These are phyloP conservation scores for Daldinia grandis DNA, from an alignment of 495 filamentous ascomycete genomes.

Conservation along the genomic window DNA sequence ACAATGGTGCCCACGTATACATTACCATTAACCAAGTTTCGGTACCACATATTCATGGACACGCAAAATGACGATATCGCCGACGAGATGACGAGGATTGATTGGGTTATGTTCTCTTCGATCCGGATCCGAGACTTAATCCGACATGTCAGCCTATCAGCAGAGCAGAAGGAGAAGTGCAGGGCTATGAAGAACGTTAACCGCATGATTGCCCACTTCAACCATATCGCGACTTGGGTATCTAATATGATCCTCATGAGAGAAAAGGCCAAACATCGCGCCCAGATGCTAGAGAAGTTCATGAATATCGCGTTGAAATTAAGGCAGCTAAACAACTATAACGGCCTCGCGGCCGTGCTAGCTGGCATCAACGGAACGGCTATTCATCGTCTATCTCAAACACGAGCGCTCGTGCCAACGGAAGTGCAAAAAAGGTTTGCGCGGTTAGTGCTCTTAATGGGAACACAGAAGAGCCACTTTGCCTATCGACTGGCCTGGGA, in stretches of 20 bases:
- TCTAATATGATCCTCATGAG: constrained; percentile 90
- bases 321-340: constrained; percentile 95
- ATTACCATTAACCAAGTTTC: constrained; percentile 72
- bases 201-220: constrained; percentile 95
- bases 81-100: constrained; percentile 89
- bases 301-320: constrained; percentile 87
- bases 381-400: constrained; percentile 85
- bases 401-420: constrained; percentile 75
- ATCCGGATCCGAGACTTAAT: constrained; percentile 94
- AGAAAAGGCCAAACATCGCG: constrained; percentile 95
- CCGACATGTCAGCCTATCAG: constrained; percentile 81
- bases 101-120: constrained; percentile 97
- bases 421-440: constrained; percentile 82
- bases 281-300: constrained; percentile 88
- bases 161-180: constrained; percentile 76
- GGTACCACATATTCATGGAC: constrained; percentile 86
- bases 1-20: constrained; percentile 69
- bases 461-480: constrained; percentile 87
- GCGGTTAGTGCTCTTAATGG: constrained; percentile 90
- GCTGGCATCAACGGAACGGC: constrained; percentile 91
- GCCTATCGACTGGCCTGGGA: constrained; percentile 97
- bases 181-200: constrained; percentile 85
- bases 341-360: constrained; percentile 89
- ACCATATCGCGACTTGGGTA: constrained; percentile 91
- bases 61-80: constrained; percentile 83